phyloP scores from a whole-genome alignment of 169 alveolate species.

The Eimeria praecox region DNA sequence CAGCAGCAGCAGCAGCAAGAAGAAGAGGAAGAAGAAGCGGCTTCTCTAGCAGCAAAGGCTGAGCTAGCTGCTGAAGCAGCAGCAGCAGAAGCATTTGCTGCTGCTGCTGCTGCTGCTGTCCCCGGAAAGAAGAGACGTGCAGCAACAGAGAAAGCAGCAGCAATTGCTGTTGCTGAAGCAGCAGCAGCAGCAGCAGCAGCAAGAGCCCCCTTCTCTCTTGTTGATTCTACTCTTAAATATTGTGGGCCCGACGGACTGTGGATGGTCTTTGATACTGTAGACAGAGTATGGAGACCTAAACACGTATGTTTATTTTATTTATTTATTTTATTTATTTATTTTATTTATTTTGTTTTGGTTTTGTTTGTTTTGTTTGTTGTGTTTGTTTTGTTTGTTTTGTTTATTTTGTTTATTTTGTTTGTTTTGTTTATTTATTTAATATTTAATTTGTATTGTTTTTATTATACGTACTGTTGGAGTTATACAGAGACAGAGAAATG shows the following conservation, averaged over 20 bases:
- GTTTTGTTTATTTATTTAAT: too few relatives aligned
- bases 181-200: constrained; percentile 56
- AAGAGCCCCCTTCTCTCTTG: neutral
- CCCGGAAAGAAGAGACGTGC: neutral
- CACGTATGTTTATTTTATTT: neutral
- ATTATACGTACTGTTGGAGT: too few relatives aligned
- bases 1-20: constrained; percentile 56
- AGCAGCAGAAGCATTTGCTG: neutral
- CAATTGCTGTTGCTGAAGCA: neutral
- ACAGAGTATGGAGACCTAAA: neutral
- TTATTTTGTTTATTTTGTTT: too few relatives aligned
- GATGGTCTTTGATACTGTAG: constrained; percentile 64
- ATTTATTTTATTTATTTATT: too few relatives aligned
- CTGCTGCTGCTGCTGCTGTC: neutral
- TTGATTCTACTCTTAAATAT: constrained; percentile 11
- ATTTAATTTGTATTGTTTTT: too few relatives aligned
- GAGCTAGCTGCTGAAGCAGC: too few relatives aligned
- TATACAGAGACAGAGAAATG: too few relatives aligned
- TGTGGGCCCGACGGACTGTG: constrained; percentile 49
- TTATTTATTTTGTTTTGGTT: too few relatives aligned
- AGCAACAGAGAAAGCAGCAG: neutral
- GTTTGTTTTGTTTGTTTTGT: too few relatives aligned
- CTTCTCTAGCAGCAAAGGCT: neutral
- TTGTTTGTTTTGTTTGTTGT: neutral
- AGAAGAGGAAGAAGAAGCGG: neutral